Conservation (phyloP, 2,329 filamentous ascomycete genomes). For the Hypoxylon sp. region DNA sequence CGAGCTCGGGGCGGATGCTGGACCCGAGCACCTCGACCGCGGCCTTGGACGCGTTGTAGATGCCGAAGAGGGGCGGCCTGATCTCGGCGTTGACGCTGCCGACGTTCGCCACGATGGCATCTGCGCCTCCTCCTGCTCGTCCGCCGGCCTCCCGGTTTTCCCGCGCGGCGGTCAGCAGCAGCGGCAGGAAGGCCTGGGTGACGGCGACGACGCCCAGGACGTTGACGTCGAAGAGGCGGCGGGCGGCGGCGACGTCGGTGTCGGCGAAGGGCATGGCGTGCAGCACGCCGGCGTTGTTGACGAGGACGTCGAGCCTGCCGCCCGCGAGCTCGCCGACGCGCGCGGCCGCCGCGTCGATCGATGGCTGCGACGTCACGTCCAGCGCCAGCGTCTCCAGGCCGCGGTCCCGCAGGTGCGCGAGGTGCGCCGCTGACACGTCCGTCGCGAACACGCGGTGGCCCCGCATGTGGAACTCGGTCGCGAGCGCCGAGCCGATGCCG, state of each 20-base stretch:
- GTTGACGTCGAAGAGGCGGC: conserved; percentile 34
- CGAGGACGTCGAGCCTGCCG: conserved; percentile 37
- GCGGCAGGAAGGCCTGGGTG: conserved; percentile 32
- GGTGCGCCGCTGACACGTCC: conserved; percentile 35
- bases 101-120: conserved; percentile 36
- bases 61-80: conserved; percentile 32
- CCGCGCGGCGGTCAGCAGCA: conserved; percentile 19
- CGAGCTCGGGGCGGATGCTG: conserved; percentile 37
- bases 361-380: conserved; percentile 39
- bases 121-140: neutral
- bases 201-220: conserved; percentile 33
- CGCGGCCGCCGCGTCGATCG: conserved; percentile 29
- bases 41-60: conserved; percentile 43
- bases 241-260: conserved; percentile 24
- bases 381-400: conserved; percentile 37
- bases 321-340: conserved; percentile 29
- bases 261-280: conserved; percentile 36
- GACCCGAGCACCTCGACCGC: conserved; percentile 37
- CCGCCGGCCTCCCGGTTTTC: neutral
- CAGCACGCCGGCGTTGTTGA: conserved; percentile 40
- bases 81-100: conserved; percentile 36
- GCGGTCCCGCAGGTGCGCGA: conserved; percentile 26
- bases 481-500: conserved; percentile 41
- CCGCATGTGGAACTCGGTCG: conserved; percentile 42
- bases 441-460: conserved; percentile 45